A percentile compares a stretch with the other conserved stretches of the same genome.
Evolutionary conservation across 2,329 filamentous ascomycete species (phyloP).

Genomic region (Penicillium digitatum): DNA sequence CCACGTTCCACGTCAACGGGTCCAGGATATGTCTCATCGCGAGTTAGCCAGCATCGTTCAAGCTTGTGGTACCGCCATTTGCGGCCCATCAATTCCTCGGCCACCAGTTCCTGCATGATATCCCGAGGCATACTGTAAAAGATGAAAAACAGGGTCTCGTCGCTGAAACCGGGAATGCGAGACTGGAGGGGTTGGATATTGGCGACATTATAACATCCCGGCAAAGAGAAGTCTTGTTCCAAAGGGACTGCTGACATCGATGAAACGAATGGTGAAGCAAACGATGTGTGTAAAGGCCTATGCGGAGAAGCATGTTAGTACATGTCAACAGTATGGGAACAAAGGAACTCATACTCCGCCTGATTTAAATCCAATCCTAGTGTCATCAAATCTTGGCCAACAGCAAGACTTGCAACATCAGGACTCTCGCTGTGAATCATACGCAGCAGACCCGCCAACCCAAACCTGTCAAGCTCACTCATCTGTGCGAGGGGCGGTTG

Average conservation of each 20-base stretch:
- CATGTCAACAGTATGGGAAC: background rate
- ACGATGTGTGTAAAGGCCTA: conserved; percentile 60
- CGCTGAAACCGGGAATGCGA: conserved; percentile 56
- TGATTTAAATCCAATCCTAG: conserved; percentile 62
- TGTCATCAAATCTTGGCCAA: conserved; percentile 62
- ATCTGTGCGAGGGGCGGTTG: conserved; percentile 51
- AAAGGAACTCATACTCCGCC: conserved; percentile 49
- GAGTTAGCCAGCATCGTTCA: conserved; percentile 51
- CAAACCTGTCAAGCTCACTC: conserved; percentile 58
- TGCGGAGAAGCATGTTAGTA: conserved; percentile 20
- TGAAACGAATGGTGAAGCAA: conserved; percentile 60
- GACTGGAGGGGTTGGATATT: conserved; percentile 61
- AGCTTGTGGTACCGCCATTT: conserved; percentile 53
- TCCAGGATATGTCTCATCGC: conserved; percentile 46
- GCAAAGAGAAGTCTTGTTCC: conserved; percentile 61
- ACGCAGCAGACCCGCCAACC: conserved; percentile 56
- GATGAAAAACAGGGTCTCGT: conserved; percentile 65
- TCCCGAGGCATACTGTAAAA: conserved; percentile 66
- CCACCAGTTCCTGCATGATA: conserved; percentile 62
- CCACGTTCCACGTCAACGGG: conserved; percentile 48
- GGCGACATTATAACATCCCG: conserved; percentile 61
- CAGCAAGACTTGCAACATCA: conserved; percentile 52
- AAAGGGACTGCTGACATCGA: conserved; percentile 54
- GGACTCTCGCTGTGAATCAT: conserved; percentile 55
- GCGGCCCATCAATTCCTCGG: conserved; percentile 56